Percentiles rank a stretch among this genome's conserved stretches.
These are phyloP conservation scores for Pyrenula massariospora DNA, from an alignment of 495 filamentous ascomycete genomes.

Conservation along the genomic window DNA sequence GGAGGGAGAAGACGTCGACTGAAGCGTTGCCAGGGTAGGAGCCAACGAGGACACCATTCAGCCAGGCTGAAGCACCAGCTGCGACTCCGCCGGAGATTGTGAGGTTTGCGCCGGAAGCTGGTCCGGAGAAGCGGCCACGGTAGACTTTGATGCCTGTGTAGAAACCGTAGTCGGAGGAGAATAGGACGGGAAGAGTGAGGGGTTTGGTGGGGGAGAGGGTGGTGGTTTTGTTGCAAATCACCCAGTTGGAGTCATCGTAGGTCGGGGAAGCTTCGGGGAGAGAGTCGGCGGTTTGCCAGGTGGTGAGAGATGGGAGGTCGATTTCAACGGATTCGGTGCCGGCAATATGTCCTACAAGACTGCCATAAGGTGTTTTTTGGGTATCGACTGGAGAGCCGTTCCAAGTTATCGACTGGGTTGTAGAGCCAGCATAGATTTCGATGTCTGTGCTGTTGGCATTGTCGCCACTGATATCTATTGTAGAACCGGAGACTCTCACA, in stretches of 20 bases:
- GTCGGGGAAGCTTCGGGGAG: slow-evolving; percentile 49
- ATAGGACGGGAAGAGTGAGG: slow-evolving; percentile 38
- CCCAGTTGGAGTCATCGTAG: slow-evolving; percentile 58
- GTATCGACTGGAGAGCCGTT: slow-evolving; percentile 33
- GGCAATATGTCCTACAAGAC: slow-evolving; percentile 32
- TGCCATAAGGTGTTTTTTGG: slow-evolving; percentile 28
- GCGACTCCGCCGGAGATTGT: slow-evolving; percentile 50
- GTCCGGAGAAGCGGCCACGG: slow-evolving; percentile 50
- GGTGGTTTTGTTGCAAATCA: slow-evolving; percentile 35
- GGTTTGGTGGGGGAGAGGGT: slow-evolving; percentile 49
- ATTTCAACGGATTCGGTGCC: slow-evolving; percentile 32
- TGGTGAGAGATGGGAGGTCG: slow-evolving; percentile 36
- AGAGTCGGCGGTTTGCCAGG: slow-evolving; percentile 54
- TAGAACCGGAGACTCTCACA: slow-evolving; percentile 32
- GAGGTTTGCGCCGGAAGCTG: slow-evolving; percentile 44
- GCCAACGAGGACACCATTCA: slow-evolving; percentile 41
- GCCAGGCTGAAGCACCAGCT: slow-evolving; percentile 40
- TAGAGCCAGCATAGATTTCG: slow-evolving; percentile 44
- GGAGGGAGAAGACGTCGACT: slow-evolving; percentile 13
- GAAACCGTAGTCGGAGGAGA: slow-evolving; percentile 62
- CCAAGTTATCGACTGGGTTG: slow-evolving; percentile 35
- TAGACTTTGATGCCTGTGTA: slow-evolving; percentile 53
- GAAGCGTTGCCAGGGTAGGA: slow-evolving; percentile 40
- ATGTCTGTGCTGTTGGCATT: slow-evolving; percentile 49
- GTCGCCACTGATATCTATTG: slow-evolving; percentile 49